A percentile compares a stretch with the other conserved stretches of the same genome.
These are phyloP conservation scores for Trichoderma gracile DNA, from an alignment of 2,329 filamentous ascomycete species.

Conservation along the genomic window DNA sequence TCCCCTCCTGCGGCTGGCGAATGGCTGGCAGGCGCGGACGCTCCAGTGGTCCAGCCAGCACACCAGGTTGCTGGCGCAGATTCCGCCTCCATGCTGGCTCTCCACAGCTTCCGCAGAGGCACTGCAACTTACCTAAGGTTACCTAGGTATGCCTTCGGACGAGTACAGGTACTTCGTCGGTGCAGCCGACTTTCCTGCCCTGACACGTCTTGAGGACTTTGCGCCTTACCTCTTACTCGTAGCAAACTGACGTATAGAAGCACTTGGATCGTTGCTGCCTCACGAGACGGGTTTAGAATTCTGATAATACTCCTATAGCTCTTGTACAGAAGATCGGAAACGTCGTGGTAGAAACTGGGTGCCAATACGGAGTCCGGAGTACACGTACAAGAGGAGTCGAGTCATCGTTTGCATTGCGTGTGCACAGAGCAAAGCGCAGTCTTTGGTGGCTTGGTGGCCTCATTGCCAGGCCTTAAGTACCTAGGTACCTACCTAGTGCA, in stretches of 20 bases:
- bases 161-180: not conserved
- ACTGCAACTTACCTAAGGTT: not conserved
- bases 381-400: too few relatives aligned
- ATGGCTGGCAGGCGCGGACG: conserved; percentile 5
- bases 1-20: conserved; percentile 18
- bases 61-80: conserved; percentile 10
- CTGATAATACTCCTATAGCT: too few relatives aligned
- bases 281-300: too few relatives aligned
- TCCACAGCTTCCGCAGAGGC: conserved; percentile 13
- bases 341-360: not conserved
- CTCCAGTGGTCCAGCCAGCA: conserved; percentile 23
- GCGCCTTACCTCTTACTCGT: too few relatives aligned
- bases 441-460: conserved; percentile 20
- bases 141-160: not conserved
- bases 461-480: conserved; percentile 2
- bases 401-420: not conserved
- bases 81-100: conserved; percentile 18
- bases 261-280: too few relatives aligned
- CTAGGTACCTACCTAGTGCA: conserved; percentile 3
- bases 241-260: too few relatives aligned
- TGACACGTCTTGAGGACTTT: too few relatives aligned
- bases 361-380: not conserved
- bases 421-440: not conserved
- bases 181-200: not conserved
- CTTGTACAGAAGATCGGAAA: too few relatives aligned